A percentile compares a stretch with the other conserved stretches of the same genome.
phyloP scores from a whole-genome alignment of 495 filamentous ascomycete species.

The Xylaria grammica region DNA sequence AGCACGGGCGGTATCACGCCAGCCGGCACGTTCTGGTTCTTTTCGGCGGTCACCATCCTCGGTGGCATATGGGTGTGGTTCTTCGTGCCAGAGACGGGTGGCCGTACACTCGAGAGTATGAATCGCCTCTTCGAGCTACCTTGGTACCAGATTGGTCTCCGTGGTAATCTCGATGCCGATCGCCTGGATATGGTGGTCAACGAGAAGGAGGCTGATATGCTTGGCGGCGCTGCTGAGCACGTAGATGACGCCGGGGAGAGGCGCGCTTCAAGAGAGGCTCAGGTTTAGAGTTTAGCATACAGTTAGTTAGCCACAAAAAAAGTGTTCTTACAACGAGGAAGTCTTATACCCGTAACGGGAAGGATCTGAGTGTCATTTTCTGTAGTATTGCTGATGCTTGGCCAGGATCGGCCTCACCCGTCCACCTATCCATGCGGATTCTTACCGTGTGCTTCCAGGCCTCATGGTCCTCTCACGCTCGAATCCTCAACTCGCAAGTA shows the following conservation, averaged over 20 bases:
- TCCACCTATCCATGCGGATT: too few relatives aligned
- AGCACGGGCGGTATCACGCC: slow-evolving; percentile 53
- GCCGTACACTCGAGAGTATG: slow-evolving; percentile 67
- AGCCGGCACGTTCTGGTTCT: slow-evolving; percentile 69
- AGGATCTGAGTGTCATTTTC: background rate
- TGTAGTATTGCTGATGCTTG: background rate
- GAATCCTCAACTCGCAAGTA: too few relatives aligned
- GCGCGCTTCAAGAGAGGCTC: slow-evolving; percentile 5
- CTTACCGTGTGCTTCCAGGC: too few relatives aligned
- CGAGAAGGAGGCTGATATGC: slow-evolving; percentile 28
- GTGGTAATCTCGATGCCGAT: slow-evolving; percentile 63
- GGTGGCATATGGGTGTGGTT: slow-evolving; percentile 64
- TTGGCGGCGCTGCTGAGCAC: slow-evolving; percentile 22
- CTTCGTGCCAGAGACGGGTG: slow-evolving; percentile 70
- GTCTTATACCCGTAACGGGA: background rate
- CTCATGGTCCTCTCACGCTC: too few relatives aligned
- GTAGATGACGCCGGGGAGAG: slow-evolving; percentile 28
- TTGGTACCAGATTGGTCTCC: slow-evolving; percentile 67
- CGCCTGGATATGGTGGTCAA: slow-evolving; percentile 45
- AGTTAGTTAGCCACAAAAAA: background rate
- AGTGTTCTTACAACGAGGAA: background rate
- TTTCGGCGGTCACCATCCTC: slow-evolving; percentile 64
- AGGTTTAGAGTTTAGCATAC: background rate
- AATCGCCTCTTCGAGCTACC: slow-evolving; percentile 70
- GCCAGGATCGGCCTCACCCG: background rate